Evolutionary conservation across 1,139 yeast species (phyloP), one percentile per base, ranked within the genome.

Genomic region (Candida labiduridarum): DNA sequence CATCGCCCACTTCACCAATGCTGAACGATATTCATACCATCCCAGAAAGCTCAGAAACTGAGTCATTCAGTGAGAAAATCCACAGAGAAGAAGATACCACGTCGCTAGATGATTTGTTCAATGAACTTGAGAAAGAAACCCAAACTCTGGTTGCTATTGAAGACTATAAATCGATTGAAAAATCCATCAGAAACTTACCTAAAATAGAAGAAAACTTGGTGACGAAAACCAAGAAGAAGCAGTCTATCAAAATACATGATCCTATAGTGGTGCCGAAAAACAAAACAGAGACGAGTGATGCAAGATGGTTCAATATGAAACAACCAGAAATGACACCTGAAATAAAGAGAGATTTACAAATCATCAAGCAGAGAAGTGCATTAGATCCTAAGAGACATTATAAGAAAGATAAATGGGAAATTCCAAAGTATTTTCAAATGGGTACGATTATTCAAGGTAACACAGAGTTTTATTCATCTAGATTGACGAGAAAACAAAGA

Each of bases 311-410:
- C 65, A 78, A 85, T 53, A 79, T 94, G 82, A 89, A 89, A 43
- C 85, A 84, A 56, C 85, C 89, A 1, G 96, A 89, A 59, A 69
- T 91, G 56, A 89, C 96, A 0, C 83, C 87, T 1, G 80, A 79
- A 44, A 65, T 89, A 31, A 88, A 87, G 62, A 78, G 96, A 52
- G 98, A 94, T 66, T 67, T 95, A 59, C 76, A 84, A 63, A 72
- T 94, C 31, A 76, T 94, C 51, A 86, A 89, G 62, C 89, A 92
- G 74, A 84, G 99, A 69, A 85, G 87, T 55, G 97, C 94, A 16
- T 78, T 94, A 56, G 99, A 94, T 64, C 98, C 98, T 4, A 94
- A 94, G 69, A 82, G 98, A 61, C 97, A 91, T 69, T 94, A 94
- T 70, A 90, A 89, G 69, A 89, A 89, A 67, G 95, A 88, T 52